These are phyloP conservation scores for Moesziomyces aphidis DNA, from an alignment of 1,284 basidiomycete genomes.

Conservation along the genomic window DNA sequence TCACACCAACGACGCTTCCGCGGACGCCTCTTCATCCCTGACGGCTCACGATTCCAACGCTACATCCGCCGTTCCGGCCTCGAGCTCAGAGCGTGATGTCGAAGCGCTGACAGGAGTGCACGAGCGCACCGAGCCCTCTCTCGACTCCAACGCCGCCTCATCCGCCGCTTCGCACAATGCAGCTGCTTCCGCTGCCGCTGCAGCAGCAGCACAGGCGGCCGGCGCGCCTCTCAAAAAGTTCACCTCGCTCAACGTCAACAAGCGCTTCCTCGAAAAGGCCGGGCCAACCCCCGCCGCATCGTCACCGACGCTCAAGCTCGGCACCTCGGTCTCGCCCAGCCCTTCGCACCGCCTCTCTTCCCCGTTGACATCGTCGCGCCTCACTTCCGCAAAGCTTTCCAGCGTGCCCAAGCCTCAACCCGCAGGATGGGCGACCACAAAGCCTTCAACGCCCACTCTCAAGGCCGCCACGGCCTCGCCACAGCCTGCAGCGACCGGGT, in stretches of 20 bases:
- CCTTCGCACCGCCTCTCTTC: constrained; percentile 42
- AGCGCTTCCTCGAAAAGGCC: constrained; percentile 64
- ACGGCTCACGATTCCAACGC: constrained; percentile 3
- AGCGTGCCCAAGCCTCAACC: constrained; percentile 50
- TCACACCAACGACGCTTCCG: not conserved
- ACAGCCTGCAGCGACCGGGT: constrained; percentile 6
- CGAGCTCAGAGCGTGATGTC: constrained; percentile 33
- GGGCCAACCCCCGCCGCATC: constrained; percentile 33
- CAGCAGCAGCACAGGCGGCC: constrained; percentile 18
- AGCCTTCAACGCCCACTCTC: constrained; percentile 19
- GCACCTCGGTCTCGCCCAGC: constrained; percentile 30
- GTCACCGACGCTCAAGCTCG: constrained; percentile 35
- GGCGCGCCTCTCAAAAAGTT: constrained; percentile 55
- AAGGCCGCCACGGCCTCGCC: constrained; percentile 15
- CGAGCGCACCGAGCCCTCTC: constrained; percentile 7
- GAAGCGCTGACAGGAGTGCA: constrained; percentile 36
- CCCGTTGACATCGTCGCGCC: constrained; percentile 32
- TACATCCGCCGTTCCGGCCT: constrained; percentile 12
- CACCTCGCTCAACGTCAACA: constrained; percentile 64
- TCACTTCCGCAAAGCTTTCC: constrained; percentile 50
- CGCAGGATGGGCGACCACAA: constrained; percentile 48
- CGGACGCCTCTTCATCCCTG: not conserved
- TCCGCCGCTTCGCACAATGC: constrained; percentile 3
- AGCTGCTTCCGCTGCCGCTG: constrained; percentile 4
- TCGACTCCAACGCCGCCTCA: constrained; percentile 1